Base-by-base conservation (phyloP, 257 asterid genomes). In the Solanum pimpinellifolium region DNA sequence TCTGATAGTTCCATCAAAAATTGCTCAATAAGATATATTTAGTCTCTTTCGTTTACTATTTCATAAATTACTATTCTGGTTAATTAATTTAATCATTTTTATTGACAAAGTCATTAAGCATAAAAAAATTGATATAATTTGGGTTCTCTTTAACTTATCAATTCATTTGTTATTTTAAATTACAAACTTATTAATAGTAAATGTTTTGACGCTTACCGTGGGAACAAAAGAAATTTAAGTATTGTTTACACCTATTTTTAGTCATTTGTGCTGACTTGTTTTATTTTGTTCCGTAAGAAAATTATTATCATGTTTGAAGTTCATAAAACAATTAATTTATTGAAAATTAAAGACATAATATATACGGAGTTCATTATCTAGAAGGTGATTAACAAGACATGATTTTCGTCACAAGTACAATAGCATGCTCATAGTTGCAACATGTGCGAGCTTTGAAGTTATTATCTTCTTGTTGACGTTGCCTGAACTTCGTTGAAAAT, bases 401-500 rank as follows among this genome's bases (percentile, higher is more conserved):
- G 66, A 59, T 59, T 59, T 59, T 59, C 66, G 3, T 59, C 66
- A 3, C 11, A 59, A 59, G 66, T 59, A 59, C 66, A 59, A 59
- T 11, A 59, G 20, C 9, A 2, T 59, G 68, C 68, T 59, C 68
- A 59, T 59, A 21, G 27, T 59, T 12, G 1, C 9, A 59, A 21
- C 6, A 59, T 9, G 27, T 0, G 27, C 4, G 27, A 59, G 68
- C 5, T 59, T 6, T 59, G 1, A 59, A 9, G 1, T 21, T 21
- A 59, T 9, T 59, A 20, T 59, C 3, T 59, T 59, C 68, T 21
- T 59, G 11, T 7, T 21, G 68, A 59, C 1, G 27, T 59, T 66
- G 73, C 0, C 0, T 62, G 7, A 62, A 23, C 1, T 23, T 6
- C 7, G 11, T 56, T 11, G 2, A 62, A 60, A 4, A 0, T 0